Evolutionary conservation across 2,329 filamentous ascomycete genomes (phyloP), one percentile per base, ranked within the genome.

Genomic region (Botryotinia convoluta): DNA sequence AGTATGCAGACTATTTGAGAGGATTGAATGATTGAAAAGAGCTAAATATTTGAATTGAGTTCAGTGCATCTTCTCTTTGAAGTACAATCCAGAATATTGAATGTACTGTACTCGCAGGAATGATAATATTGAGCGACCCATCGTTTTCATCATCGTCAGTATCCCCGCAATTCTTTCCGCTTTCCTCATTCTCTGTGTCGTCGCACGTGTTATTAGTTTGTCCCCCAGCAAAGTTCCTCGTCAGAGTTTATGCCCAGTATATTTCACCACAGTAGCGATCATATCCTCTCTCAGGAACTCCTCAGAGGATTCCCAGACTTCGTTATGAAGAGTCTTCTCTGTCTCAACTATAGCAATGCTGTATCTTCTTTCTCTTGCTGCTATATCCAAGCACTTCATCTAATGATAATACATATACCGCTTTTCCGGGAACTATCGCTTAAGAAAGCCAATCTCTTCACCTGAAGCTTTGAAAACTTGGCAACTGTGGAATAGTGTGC

Each of bases 351-450:
- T 54, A n/a, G 26, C 26, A 4, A 16, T 14, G 26, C n/a, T n/a
- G 0, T 16, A 26, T 9, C 22, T 6, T 5, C 48, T 54, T n/a
- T n/a, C 10, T 7, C 48, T 54, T 54, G 26, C 48, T 16, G 12
- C 12, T 7, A 5, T n/a, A 7, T 54, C 5, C 1, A 14, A 16
- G 7, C 5, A 6, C 5, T 8, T n/a, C 0, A 16, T n/a, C 0
- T 7, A 54, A 54, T 16, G 10, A 54, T 54, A 7, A 54, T 16
- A 6, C 12, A n/a, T 6, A 16, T n/a, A n/a, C 26, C 26, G 4
- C 5, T n/a, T 16, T n/a, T 2, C 26, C 12, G 26, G 10, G n/a
- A n/a, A 54, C 12, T 16, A 5, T 3, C 26, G 12, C n/a, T 3
- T n/a, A 7, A 7, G 12, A n/a, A 54, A 54, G 26, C 14, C 14